phyloP scores from a whole-genome alignment of 179 eudicot genomes.

The Drosera spatulata region DNA sequence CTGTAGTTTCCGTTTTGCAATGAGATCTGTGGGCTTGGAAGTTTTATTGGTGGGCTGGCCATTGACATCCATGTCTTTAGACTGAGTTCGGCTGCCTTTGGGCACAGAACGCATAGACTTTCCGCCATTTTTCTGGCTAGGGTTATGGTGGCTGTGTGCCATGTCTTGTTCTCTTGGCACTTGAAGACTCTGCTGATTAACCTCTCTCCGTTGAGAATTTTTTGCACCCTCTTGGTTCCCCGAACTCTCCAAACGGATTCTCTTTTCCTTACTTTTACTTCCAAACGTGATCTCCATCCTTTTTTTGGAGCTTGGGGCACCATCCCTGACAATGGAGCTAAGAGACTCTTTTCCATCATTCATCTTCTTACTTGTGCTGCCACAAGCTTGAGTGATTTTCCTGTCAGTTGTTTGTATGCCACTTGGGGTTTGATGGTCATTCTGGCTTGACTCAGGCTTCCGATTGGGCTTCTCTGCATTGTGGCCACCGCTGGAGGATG shows the following conservation, averaged over 20 bases:
- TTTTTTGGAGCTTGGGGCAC: slow-evolving; percentile 15
- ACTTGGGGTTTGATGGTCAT: slow-evolving; percentile 15
- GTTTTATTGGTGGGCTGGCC: slow-evolving; percentile 22
- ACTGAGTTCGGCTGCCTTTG: slow-evolving; percentile 15
- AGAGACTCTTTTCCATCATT: slow-evolving; percentile 11
- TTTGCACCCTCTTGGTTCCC: slow-evolving; percentile 10
- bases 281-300: slow-evolving; percentile 11
- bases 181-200: slow-evolving; percentile 2
- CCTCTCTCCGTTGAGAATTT: slow-evolving; percentile 10
- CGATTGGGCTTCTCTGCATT: slow-evolving; percentile 14
- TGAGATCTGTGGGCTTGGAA: slow-evolving; percentile 32
- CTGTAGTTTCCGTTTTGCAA: slow-evolving; percentile 65
- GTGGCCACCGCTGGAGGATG: slow-evolving; percentile 10
- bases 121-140: slow-evolving; percentile 17
- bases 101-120: slow-evolving; percentile 12
- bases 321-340: slow-evolving; percentile 14
- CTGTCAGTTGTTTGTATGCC: slow-evolving; percentile 16
- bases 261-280: slow-evolving; percentile 6
- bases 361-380: slow-evolving; percentile 8
- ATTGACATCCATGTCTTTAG: slow-evolving; percentile 19
- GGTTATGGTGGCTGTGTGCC: slow-evolving; percentile 13
- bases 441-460: slow-evolving; percentile 22
- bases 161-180: slow-evolving; percentile 13
- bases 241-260: slow-evolving; percentile 11
- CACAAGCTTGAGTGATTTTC: slow-evolving; percentile 15